Percentiles rank a stretch among this genome's conserved stretches.
Evolutionary conservation across 352 stramenopile species (phyloP).

Genomic region (Poterioochromonas sp.): DNA sequence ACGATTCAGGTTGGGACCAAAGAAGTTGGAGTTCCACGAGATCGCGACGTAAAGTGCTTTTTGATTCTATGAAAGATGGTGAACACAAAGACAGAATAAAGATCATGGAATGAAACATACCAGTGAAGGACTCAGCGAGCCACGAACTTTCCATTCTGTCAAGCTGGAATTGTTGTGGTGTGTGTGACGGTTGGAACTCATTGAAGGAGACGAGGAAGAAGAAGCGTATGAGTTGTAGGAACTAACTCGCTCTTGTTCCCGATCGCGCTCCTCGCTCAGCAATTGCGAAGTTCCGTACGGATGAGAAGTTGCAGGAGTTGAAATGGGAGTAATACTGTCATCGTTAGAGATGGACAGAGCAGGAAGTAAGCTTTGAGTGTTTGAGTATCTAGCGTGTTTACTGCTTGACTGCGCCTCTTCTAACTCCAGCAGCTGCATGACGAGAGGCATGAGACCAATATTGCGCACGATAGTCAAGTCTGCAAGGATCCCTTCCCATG

Average conservation of each 20-base stretch:
- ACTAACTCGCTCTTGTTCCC: slow-evolving; percentile 10
- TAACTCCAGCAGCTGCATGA: slow-evolving; percentile 10
- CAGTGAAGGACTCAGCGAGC: slow-evolving; percentile 7
- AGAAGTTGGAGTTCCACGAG: slow-evolving; percentile 10
- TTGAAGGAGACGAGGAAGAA: slow-evolving; percentile 11
- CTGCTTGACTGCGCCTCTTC: slow-evolving; percentile 7
- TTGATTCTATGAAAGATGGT: slow-evolving; percentile 15
- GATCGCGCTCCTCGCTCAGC: slow-evolving; percentile 4
- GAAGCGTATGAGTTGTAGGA: slow-evolving; percentile 11
- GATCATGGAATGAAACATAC: slow-evolving; percentile 14
- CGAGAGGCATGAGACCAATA: slow-evolving; percentile 10
- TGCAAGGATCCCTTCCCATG: slow-evolving; percentile 1
- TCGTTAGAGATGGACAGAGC: slow-evolving; percentile 10
- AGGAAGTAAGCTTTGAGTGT: slow-evolving; percentile 13
- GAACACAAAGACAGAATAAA: slow-evolving; percentile 15
- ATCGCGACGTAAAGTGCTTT: slow-evolving; percentile 11
- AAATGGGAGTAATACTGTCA: slow-evolving; percentile 14
- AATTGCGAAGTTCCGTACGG: slow-evolving; percentile 10
- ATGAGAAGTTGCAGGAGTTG: slow-evolving; percentile 11
- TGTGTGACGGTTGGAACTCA: slow-evolving; percentile 10
- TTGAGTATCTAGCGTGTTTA: slow-evolving; percentile 14
- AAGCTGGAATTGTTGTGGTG: slow-evolving; percentile 11
- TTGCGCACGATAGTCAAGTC: slow-evolving; percentile 10
- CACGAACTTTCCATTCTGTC: slow-evolving; percentile 11
- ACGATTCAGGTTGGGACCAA: slow-evolving; percentile 10